These are phyloP conservation scores for Eucalyptus erythrocorys DNA, from an alignment of 345 rosid genomes.

Conservation along the genomic window DNA sequence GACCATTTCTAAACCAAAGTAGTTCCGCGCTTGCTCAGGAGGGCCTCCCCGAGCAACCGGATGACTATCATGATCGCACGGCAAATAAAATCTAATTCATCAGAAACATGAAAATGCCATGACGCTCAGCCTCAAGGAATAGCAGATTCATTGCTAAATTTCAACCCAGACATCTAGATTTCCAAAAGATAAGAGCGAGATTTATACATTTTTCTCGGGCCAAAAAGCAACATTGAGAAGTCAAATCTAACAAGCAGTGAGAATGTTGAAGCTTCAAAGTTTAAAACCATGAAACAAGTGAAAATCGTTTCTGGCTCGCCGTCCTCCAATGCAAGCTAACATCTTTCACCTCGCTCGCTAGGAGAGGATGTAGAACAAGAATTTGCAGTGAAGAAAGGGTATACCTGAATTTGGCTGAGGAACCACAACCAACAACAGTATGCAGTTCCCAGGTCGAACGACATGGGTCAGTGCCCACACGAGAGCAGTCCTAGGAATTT, in stretches of 20 bases:
- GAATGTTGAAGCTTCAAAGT: neutral
- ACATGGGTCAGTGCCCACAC: slow-evolving; percentile 99
- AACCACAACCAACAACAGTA: slow-evolving; percentile 79
- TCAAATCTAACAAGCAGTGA: neutral
- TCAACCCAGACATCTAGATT: neutral
- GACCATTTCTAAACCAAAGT: neutral
- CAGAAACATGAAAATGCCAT: neutral
- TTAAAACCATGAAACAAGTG: neutral
- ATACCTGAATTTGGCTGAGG: slow-evolving; percentile 61
- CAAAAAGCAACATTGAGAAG: neutral
- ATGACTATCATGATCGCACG: neutral
- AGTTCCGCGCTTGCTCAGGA: neutral
- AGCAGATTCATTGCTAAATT: neutral
- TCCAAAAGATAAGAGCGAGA: neutral
- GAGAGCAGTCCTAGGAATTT: slow-evolving; percentile 45
- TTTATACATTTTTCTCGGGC: neutral
- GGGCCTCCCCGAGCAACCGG: neutral
- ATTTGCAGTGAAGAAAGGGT: neutral
- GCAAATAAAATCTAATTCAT: neutral
- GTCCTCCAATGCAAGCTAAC: neutral
- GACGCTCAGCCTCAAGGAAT: neutral
- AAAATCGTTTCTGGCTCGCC: neutral
- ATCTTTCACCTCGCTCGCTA: neutral
- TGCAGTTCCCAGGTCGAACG: slow-evolving; percentile 90
- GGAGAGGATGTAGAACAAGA: neutral